Base-by-base conservation (phyloP, 1,284 basidiomycete genomes). In the Ceratobasidium sp. region DNA sequence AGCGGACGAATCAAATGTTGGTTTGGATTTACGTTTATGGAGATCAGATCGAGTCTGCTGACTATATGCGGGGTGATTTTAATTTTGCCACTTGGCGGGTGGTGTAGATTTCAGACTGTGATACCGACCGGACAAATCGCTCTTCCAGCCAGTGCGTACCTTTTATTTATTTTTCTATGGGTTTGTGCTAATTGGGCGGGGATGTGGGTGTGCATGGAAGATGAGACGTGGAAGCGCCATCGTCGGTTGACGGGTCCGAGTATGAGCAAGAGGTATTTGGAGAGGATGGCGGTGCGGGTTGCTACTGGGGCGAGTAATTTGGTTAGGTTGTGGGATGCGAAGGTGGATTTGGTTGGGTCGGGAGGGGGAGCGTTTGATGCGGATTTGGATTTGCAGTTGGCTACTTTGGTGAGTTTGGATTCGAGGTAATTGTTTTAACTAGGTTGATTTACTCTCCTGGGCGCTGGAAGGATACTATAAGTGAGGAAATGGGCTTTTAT, bases 211-310 rank as follows among this genome's bases (percentile, higher is more conserved):
- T 15, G 31, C 2, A 24, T 22, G 15, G 8, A 27, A 56, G 65
- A 67, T 22, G 51, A 67, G 15, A 54, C 50, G 29, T 67, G 65
- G 65, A 67, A 41, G 27, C 48, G 29, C 6, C 65, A 67, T 27
- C 65, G 65, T 1, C 65, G 65, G 8, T 31, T 67, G 15, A 41
- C 51, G 19, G 65, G 65, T 9, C 65, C 65, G 15, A 67, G 65
- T 44, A 67, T 67, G 65, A 53, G 51, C 17, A 22, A 50, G 33
- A 48, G 65, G 17, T 67, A 67, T 44, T 50, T 67, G 7, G 48
- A 17, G 19, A 48, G 50, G 17, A 67, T 67, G 65, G 15, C 65
- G 2, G 31, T 5, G 27, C 65, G 51, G 11, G 33, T 67, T 54
- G 17, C 31, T 14, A 5, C 48, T 31, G 33, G 29, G 19, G 65